Evolutionary conservation across 331 rosid genomes (phyloP), one percentile per base, ranked within the genome.

Genomic region (Prunus yedoensis): DNA sequence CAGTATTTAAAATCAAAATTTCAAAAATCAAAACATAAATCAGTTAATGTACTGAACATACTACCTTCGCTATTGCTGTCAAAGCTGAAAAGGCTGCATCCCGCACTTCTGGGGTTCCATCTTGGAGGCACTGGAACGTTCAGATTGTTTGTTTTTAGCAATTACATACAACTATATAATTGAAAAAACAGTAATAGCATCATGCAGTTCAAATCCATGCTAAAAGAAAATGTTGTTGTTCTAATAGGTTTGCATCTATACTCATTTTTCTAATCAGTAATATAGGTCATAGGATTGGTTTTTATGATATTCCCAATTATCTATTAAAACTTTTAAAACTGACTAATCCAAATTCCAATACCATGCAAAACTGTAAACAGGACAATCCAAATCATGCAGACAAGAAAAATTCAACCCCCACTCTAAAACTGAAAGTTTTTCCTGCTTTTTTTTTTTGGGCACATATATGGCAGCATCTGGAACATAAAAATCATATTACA

Each of bases 101-200:
- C 88, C 99, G 90, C 81, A 95, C 99, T 1, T 95, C 99, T 16
- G 97, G 99, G 68, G 97, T 95, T 67, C 97, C 93, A 66, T 95
- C 99, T 71, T 95, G 90, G 69, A 92, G 90, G 76, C 93, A 78
- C 99, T 95, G 83, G 74, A 86, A 67, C 46, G 72, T 45, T 72
- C 80, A 88, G 61, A 79, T 68, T 18, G 27, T 61, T 41, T 23
- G 25, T 45, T 18, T 45, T 54, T 23, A 56, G 28, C 66, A 25
- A 57, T 56, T 23, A 11, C 15, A 23, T 4, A 43, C 49, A 57
- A 57, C 17, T 62, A 62, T 20, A 66, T 8, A 23, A 64, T 53
- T 30, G n/a, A 53, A 65, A 13, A 51, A 54, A 20, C 0, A 17
- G 20, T 8, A 8, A 56, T 7, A 50, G 47, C 11, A 53, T 3